Percentiles rank a stretch among this genome's conserved stretches.
Conservation (phyloP, 371 early-diverging fungal genomes). For the Mucor lusitanicus region DNA sequence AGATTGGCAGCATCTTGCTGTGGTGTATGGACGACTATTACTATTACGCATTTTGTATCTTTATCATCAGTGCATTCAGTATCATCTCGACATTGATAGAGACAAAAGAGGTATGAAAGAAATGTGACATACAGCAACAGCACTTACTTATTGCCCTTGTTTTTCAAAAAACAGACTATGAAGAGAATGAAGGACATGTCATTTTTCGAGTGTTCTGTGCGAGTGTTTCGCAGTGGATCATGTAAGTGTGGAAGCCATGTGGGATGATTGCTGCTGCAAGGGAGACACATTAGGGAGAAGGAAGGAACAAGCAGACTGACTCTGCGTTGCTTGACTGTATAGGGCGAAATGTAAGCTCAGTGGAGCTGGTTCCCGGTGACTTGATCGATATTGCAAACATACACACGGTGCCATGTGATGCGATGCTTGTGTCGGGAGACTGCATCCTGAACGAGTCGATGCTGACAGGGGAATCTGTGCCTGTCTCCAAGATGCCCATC, state of each 20-base stretch:
- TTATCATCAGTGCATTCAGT: slow-evolving; percentile 79
- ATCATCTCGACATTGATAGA: slow-evolving; percentile 83
- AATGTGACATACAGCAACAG: background rate
- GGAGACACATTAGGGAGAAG: background rate
- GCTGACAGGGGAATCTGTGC: slow-evolving; percentile 93
- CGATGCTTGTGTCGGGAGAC: slow-evolving; percentile 92
- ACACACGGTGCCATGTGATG: slow-evolving; percentile 91
- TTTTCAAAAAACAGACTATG: slow-evolving; percentile 58
- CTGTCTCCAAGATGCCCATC: slow-evolving; percentile 79
- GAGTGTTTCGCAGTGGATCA: slow-evolving; percentile 68
- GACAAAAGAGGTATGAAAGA: slow-evolving; percentile 67
- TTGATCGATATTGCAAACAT: slow-evolving; percentile 83
- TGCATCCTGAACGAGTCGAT: slow-evolving; percentile 98
- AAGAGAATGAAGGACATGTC: slow-evolving; percentile 85
- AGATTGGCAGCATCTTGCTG: slow-evolving; percentile 85
- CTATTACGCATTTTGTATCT: slow-evolving; percentile 92
- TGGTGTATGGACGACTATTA: slow-evolving; percentile 96
- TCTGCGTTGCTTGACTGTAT: no score
- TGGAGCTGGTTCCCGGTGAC: slow-evolving; percentile 96
- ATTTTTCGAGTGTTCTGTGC: slow-evolving; percentile 78
- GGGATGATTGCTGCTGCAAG: no score
- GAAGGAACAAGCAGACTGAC: no score
- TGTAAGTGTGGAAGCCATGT: slow-evolving; percentile 48
- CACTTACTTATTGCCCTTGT: background rate
- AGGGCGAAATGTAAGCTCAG: slow-evolving; percentile 68